Conservation (phyloP, 805 yeast genomes). For the Spathaspora passalidarum region DNA sequence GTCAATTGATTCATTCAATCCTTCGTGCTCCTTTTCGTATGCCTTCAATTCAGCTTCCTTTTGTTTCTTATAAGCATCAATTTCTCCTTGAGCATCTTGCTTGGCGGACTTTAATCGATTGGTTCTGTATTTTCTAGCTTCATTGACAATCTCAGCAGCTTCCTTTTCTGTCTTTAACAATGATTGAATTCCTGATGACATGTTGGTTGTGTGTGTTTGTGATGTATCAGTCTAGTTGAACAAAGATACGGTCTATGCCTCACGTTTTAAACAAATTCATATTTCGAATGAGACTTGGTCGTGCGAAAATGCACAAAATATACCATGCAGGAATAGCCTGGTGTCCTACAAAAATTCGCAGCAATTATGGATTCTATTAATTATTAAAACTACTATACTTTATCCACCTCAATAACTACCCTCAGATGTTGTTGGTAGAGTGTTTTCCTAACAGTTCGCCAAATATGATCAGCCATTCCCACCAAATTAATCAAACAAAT, state of each 20-base stretch:
- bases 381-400: background rate
- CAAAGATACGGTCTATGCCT: no score
- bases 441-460: background rate
- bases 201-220: constrained; percentile 4
- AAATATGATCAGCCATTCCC: constrained; percentile 1
- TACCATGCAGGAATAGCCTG: background rate
- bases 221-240: no score
- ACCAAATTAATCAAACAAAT: constrained; percentile 5
- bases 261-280: no score
- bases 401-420: background rate
- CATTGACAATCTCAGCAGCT: constrained; percentile 93
- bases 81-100: constrained; percentile 87
- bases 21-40: constrained; percentile 70
- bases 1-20: constrained; percentile 73
- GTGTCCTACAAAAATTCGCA: background rate
- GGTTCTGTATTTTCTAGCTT: constrained; percentile 88
- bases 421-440: background rate
- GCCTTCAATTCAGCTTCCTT: constrained; percentile 80
- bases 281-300: no score
- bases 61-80: constrained; percentile 76
- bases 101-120: constrained; percentile 91
- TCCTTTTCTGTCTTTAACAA: constrained; percentile 88
- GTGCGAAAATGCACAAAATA: background rate
- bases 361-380: background rate
- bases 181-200: constrained; percentile 61